Evolutionary conservation across 2,329 filamentous ascomycete species (phyloP), one percentile per base, ranked within the genome.

Genomic region (Fusarium nematophilum): DNA sequence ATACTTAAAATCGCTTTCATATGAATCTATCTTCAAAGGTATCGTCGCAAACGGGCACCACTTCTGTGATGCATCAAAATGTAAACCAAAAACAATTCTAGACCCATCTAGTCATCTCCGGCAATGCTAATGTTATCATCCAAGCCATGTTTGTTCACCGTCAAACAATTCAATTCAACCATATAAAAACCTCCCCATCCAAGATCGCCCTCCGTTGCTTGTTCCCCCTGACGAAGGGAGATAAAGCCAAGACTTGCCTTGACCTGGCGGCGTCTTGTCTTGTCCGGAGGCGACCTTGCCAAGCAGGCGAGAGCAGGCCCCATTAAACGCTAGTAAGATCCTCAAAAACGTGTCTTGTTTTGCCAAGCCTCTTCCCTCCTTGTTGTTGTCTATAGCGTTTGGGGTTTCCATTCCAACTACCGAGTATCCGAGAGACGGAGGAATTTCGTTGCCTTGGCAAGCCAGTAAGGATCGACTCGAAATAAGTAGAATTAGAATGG

Each of bases 401-500:
- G 23, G 49, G 50, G 37, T 44, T 39, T 44, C 47, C 60, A 56
- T 62, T 45, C 44, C 43, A 49, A 40, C 40, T n/a, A n/a, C n/a
- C n/a, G n/a, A n/a, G n/a, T 45, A 40, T 46, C 48, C 48, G 52
- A 54, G 57, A 52, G 59, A 57, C 42, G 26, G 61, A 57, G 59
- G 49, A 47, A 42, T 40, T 21, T 38, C n/a, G 46, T 48, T 54
- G 62, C 51, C 52, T 63, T 68, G 65, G 64, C 65, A 63, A 59
- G 61, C 61, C 45, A 57, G 58, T 68, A 72, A 66, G 53, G 61
- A 66, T 66, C 55, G 65, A 66, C 62, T 70, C 63, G 67, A 71
- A 70, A 57, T 62, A 58, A 71, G 66, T 63, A n/a, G 58, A 68
- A 71, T 71, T 71, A 73, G 44, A 54, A 62, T 65, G 66, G 59